Evolutionary conservation across 2,329 filamentous ascomycete genomes (phyloP).

Genomic region (Eurotiales sp.): DNA sequence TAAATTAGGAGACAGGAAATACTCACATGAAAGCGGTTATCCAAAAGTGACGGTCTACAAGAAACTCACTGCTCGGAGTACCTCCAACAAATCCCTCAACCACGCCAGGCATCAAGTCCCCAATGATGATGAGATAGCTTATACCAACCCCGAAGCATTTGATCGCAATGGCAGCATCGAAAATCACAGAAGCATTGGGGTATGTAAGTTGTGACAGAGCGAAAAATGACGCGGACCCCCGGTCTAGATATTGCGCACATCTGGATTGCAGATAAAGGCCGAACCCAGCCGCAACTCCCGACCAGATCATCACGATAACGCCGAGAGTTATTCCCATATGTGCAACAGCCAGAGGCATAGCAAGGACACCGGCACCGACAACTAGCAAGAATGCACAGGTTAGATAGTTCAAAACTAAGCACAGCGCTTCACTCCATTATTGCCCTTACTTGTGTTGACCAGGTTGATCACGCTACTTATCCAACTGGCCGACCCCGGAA

Average conservation of each 20-base stretch:
- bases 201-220: constrained; percentile 96
- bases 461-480: constrained; percentile 90
- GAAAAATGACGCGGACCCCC: constrained; percentile 87
- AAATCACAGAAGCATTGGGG: constrained; percentile 89
- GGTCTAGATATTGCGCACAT: constrained; percentile 89
- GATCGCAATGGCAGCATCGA: constrained; percentile 91
- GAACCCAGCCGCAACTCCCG: constrained; percentile 81
- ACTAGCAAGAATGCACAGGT: constrained; percentile 51
- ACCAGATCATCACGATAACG: constrained; percentile 82
- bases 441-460: constrained; percentile 77
- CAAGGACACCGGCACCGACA: constrained; percentile 87
- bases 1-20: neutral
- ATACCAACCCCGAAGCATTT: constrained; percentile 98
- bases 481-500: constrained; percentile 75
- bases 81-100: constrained; percentile 71
- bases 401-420: neutral
- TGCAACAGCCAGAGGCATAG: constrained; percentile 91
- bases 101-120: constrained; percentile 95
- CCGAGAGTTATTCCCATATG: constrained; percentile 93
- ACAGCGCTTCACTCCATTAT: neutral
- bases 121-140: constrained; percentile 97
- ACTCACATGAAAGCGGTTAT: constrained; percentile 89
- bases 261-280: constrained; percentile 91
- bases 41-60: constrained; percentile 93
- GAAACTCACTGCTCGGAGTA: constrained; percentile 63